phyloP scores from a whole-genome alignment of 257 asterid species.

The Solanum dulcamara region DNA sequence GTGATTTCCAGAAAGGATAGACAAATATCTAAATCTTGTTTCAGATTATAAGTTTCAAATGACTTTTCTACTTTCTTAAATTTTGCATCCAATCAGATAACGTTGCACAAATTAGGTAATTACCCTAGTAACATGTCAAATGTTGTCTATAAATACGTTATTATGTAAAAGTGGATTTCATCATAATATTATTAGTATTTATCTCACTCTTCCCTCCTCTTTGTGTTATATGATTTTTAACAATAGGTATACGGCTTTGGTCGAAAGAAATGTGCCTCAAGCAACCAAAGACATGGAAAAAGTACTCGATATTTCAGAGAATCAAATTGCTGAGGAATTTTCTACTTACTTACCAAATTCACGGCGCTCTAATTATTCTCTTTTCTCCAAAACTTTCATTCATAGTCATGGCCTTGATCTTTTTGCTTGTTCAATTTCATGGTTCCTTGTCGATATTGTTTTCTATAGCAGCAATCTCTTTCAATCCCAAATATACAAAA shows the following conservation, averaged over 20 bases:
- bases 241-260: constrained; percentile 43
- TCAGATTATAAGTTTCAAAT: too few relatives aligned
- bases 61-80: too few relatives aligned
- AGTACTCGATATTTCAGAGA: constrained; percentile 21
- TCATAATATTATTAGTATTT: too few relatives aligned
- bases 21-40: too few relatives aligned
- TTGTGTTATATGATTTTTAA: background rate
- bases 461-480: constrained; percentile 44
- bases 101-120: too few relatives aligned
- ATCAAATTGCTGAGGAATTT: constrained; percentile 17
- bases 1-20: too few relatives aligned
- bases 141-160: too few relatives aligned
- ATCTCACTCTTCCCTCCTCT: background rate
- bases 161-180: too few relatives aligned
- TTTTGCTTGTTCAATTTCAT: constrained; percentile 30
- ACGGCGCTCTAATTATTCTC: constrained; percentile 13
- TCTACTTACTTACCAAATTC: background rate
- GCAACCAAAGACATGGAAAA: constrained; percentile 42
- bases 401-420: constrained; percentile 45
- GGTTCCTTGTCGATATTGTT: constrained; percentile 42
- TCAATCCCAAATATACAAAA: constrained; percentile 27
- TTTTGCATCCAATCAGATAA: too few relatives aligned
- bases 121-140: too few relatives aligned
- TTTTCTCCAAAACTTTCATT: constrained; percentile 29
- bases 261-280: constrained; percentile 29